Base-by-base conservation (phyloP, 495 filamentous ascomycete genomes). In the Clavariopsis aquatica region DNA sequence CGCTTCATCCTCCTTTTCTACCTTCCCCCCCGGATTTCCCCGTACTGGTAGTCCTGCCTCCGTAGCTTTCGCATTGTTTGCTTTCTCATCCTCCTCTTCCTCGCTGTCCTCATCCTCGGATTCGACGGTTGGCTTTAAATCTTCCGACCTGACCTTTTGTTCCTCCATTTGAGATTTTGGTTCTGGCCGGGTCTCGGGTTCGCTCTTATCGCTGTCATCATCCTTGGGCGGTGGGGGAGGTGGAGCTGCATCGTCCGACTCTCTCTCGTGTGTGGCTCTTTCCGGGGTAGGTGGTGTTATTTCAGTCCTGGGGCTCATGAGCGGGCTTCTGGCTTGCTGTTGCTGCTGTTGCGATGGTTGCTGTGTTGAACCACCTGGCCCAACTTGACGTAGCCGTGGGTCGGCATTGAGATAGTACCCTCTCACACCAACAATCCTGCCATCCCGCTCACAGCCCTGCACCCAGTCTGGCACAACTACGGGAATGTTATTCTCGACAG, bases 381-480 rank as follows among this genome's bases (percentile, higher is more conserved):
- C 84, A 12, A 88, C 76, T 55, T 85, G 81, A 56, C 86, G 75
- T 41, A 84, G 72, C 71, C 84, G 82, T 17, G 88, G 88, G 72
- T 93, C 90, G 7, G 92, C 94, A 75, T 94, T 91, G 6, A 99
- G 80, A 75, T 99, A 99, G 74, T 96, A 99, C 60, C 90, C 91
- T 57, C 95, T 85, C 29, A 98, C 95, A 43, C 93, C 92, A 19
- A 96, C 88, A 68, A 99, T 95, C 49, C 91, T 87, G 10, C 95
- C 95, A 74, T 92, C 92, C 24, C 88, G 79, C 79, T 99, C 94
- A 74, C 94, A 99, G 12, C 90, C 92, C 61, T 93, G 87, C 22
- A 99, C 83, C 94, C 94, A 99, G 75, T 98, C 95, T 20, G 95
- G 95, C 63, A 92, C 82, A n/a, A 99, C 95, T 12, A 98, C 91